Evolutionary conservation across 2,329 filamentous ascomycete species (phyloP), one percentile per base, ranked within the genome.

Genomic region (Parastagonospora nodorum): DNA sequence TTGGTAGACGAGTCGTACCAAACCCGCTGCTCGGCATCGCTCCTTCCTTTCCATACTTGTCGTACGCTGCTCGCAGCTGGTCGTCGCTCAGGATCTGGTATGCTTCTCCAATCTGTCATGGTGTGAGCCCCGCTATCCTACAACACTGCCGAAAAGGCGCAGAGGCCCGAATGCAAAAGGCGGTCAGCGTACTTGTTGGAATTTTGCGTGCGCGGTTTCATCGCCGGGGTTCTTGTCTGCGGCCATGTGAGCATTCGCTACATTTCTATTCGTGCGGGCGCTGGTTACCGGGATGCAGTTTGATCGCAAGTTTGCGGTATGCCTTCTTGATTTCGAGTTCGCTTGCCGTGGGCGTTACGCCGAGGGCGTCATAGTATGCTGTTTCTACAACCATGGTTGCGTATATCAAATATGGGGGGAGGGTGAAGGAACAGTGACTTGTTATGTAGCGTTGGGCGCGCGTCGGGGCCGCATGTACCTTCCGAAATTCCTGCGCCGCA

Each of bases 141-240:
- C 31, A 33, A 45, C 27, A 49, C 19, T 35, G 38, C n/a, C 14
- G 33, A 45, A 19, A 38, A 15, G 38, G 50, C 45, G 40, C 48
- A 42, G 39, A 16, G 35, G 12, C 8, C 33, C 33, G 43, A 46
- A 35, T 32, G 31, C 37, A 39, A 30, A 27, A 45, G 37, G 15
- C 4, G 33, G 29, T 46, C 12, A 35, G 65, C 77, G 51, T 77
- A 95, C 92, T 52, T 85, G 86, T 78, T 99, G 94, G 77, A 99
- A 99, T 75, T 92, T 93, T 69, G 87, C 89, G 77, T 96, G 90
- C 32, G 94, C 94, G 19, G 88, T 91, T 60, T 94, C 92, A 73
- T 99, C 94, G 68, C 92, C 90, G 50, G 93, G 94, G 76, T 99
- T 99, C 81, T 99, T 99, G 80, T 99, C 94, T 90, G 71, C 49